Percentiles rank a stretch among this genome's conserved stretches.
Conservation (phyloP, 352 stramenopile genomes). For the Phytophthora sansomeana region DNA sequence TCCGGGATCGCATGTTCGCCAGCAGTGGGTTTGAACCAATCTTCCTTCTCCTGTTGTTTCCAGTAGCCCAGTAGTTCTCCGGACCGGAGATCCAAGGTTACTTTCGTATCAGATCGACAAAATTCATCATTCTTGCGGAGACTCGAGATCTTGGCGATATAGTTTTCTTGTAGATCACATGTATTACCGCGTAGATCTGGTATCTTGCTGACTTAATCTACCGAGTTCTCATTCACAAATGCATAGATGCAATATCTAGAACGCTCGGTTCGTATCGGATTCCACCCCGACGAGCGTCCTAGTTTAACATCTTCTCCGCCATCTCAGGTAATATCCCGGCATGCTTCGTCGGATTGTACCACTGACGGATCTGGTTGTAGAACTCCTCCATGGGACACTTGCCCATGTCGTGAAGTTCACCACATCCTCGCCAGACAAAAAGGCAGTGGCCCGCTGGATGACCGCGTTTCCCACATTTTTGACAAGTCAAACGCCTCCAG, state of each 20-base stretch:
- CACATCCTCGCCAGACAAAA: too few species aligned
- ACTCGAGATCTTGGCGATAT: not conserved
- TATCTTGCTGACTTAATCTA: not conserved
- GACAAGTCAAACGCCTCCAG: too few species aligned
- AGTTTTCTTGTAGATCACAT: not conserved
- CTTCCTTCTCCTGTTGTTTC: slow-evolving; percentile 9
- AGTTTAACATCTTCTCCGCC: slow-evolving; percentile 25
- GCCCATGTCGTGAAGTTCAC: too few species aligned
- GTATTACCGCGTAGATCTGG: not conserved
- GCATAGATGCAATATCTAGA: slow-evolving; percentile 15
- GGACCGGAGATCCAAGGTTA: not conserved
- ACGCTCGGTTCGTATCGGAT: too few species aligned
- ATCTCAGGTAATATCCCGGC: slow-evolving; percentile 8
- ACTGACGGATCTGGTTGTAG: slow-evolving; percentile 20
- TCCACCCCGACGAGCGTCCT: slow-evolving; percentile 19
- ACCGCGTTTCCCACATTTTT: too few species aligned
- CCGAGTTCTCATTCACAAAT: slow-evolving; percentile 7
- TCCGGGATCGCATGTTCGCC: not conserved
- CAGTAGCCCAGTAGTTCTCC: slow-evolving; percentile 28
- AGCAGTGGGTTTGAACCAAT: not conserved
- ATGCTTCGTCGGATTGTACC: slow-evolving; percentile 14
- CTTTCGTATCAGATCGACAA: not conserved
- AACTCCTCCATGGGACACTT: slow-evolving; percentile 19
- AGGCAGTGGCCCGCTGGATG: too few species aligned
- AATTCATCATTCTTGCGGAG: not conserved